Conservation (phyloP, 1,284 basidiomycete genomes). For the Cutaneotrichosporon sp. region DNA sequence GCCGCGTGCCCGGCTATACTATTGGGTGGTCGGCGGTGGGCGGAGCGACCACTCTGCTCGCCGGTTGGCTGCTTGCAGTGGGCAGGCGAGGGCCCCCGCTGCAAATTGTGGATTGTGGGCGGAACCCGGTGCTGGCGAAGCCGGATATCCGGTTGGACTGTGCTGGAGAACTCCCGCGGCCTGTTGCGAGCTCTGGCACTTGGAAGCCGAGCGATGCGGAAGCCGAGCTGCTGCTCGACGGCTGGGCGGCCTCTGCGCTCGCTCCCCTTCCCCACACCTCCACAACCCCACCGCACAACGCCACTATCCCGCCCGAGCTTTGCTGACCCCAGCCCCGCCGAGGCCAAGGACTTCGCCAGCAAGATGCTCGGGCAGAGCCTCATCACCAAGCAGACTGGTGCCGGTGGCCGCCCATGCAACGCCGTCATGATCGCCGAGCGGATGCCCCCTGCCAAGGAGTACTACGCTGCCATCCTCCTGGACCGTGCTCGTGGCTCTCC, state of each 20-base stretch:
- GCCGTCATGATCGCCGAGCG: slow-evolving; percentile 99
- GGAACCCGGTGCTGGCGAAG: background rate
- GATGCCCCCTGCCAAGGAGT: slow-evolving; percentile 91
- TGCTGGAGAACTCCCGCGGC: background rate
- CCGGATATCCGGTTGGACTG: background rate
- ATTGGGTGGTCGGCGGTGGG: background rate
- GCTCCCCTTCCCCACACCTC: no score
- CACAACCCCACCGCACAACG: background rate
- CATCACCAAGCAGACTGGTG: slow-evolving; percentile 99
- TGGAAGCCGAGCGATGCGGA: no score
- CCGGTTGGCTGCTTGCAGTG: background rate
- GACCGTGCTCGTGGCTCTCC: slow-evolving; percentile 88
- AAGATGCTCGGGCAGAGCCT: slow-evolving; percentile 96
- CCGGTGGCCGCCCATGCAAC: slow-evolving; percentile 88
- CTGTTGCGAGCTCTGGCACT: background rate
- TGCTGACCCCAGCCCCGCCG: slow-evolving; percentile 66
- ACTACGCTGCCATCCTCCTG: slow-evolving; percentile 97
- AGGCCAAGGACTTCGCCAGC: slow-evolving; percentile 81
- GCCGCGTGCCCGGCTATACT: background rate
- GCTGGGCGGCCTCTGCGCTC: background rate
- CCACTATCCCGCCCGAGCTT: no score
- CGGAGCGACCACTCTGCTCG: background rate
- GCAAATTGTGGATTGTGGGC: background rate
- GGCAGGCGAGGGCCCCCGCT: background rate
- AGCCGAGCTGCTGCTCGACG: background rate